Percentiles rank a stretch among this genome's conserved stretches.
Conservation (phyloP, 768 basidiomycete genomes). For the Tulasnella sp. region DNA sequence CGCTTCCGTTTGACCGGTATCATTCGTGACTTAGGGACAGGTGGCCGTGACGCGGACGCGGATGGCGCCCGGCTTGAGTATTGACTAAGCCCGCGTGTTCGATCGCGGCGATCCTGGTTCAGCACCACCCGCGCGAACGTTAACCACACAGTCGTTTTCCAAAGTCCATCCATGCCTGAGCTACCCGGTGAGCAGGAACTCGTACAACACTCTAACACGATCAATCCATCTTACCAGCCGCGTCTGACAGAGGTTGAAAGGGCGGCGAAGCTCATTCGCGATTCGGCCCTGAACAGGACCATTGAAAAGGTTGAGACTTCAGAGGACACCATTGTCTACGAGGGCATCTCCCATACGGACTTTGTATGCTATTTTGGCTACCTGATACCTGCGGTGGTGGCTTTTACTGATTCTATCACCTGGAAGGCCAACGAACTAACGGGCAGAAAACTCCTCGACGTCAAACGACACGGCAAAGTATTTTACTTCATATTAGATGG, state of each 20-base stretch:
- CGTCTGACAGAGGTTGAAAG: constrained; percentile 73
- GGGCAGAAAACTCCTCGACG: constrained; percentile 26
- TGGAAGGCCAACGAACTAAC: constrained; percentile 41
- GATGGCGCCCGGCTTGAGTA: too few relatives aligned
- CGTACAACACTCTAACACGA: too few relatives aligned
- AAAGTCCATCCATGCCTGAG: too few relatives aligned
- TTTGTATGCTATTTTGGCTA: constrained; percentile 41
- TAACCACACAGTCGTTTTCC: too few relatives aligned
- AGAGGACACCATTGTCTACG: constrained; percentile 52
- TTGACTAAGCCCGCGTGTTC: too few relatives aligned
- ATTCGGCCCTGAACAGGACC: constrained; percentile 39
- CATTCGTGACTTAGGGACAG: too few relatives aligned
- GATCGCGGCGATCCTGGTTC: too few relatives aligned
- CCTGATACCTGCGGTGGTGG: neutral
- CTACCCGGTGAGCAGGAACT: too few relatives aligned
- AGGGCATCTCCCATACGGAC: constrained; percentile 39
- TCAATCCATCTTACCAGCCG: too few relatives aligned
- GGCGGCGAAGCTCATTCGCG: constrained; percentile 44
- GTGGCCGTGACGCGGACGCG: too few relatives aligned
- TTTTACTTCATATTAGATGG: constrained; percentile 52
- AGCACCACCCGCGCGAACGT: too few relatives aligned
- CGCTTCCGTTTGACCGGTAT: too few relatives aligned
- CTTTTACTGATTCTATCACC: constrained; percentile 10
- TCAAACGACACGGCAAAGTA: constrained; percentile 28
- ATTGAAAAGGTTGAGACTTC: constrained; percentile 45